Percentiles rank a stretch among this genome's conserved stretches.
phyloP scores from a whole-genome alignment of 2,329 filamentous ascomycete species.

The Geoglossum cookeanum region DNA sequence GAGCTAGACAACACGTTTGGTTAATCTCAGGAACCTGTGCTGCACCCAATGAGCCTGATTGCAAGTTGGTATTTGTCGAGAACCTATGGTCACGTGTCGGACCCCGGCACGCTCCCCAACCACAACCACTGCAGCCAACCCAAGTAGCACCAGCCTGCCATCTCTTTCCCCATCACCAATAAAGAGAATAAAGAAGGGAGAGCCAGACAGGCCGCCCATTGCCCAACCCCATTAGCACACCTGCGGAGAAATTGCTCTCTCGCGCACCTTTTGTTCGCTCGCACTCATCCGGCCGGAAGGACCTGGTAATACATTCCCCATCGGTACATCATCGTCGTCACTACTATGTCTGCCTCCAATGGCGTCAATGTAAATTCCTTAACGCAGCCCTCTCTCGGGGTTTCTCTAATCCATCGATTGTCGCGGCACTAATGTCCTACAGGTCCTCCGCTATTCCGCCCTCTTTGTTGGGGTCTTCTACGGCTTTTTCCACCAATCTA shows the following conservation, averaged over 20 bases:
- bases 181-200: background rate
- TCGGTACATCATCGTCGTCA: background rate
- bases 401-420: background rate
- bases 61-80: too few species aligned
- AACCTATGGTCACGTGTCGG: background rate
- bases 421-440: constrained; percentile 9
- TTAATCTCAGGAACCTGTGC: too few species aligned
- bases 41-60: too few species aligned
- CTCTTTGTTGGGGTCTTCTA: constrained; percentile 85
- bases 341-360: constrained; percentile 19
- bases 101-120: background rate
- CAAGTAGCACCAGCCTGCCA: background rate
- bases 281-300: background rate
- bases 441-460: constrained; percentile 96
- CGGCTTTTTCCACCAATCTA: constrained; percentile 82
- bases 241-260: background rate
- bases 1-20: too few species aligned
- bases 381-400: background rate
- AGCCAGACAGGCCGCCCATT: background rate
- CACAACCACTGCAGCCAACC: background rate
- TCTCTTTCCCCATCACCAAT: background rate
- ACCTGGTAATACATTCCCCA: background rate
- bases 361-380: constrained; percentile 32
- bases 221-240: background rate
- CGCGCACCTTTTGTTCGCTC: background rate